phyloP scores from a whole-genome alignment of 495 filamentous ascomycete species.

The Penicillium pulvis region DNA sequence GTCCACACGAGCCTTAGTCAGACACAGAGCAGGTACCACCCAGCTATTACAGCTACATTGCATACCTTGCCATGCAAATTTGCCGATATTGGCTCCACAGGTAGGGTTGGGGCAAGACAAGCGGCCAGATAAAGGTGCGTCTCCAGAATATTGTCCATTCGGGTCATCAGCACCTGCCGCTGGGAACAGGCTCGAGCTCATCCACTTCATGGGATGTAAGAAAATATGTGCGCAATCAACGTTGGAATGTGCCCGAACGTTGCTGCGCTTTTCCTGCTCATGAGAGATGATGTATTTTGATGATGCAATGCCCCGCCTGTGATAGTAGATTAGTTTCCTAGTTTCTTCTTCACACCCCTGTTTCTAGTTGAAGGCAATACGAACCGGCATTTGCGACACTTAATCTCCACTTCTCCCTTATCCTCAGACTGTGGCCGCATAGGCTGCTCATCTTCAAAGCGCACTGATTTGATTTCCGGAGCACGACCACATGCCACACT shows the following conservation, averaged over 20 bases:
- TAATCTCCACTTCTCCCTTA: slow-evolving; percentile 57
- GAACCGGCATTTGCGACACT: slow-evolving; percentile 67
- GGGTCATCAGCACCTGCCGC: slow-evolving; percentile 4
- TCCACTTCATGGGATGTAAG: slow-evolving; percentile 90
- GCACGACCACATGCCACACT: slow-evolving; percentile 71
- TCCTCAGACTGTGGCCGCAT: slow-evolving; percentile 59
- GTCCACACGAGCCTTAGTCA: slow-evolving; percentile 84
- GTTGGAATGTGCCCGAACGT: slow-evolving; percentile 20
- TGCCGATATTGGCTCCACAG: slow-evolving; percentile 64
- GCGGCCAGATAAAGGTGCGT: slow-evolving; percentile 13
- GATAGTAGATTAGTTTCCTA: not conserved
- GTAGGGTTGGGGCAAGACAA: slow-evolving; percentile 8
- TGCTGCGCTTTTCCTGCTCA: slow-evolving; percentile 28
- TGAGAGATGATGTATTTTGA: slow-evolving; percentile 63
- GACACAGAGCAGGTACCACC: slow-evolving; percentile 85
- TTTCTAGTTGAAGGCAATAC: slow-evolving; percentile 61
- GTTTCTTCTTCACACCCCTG: slow-evolving; percentile 27
- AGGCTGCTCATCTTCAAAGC: slow-evolving; percentile 83
- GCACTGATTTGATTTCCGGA: slow-evolving; percentile 70
- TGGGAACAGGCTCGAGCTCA: slow-evolving; percentile 71
- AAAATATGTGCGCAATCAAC: slow-evolving; percentile 78
- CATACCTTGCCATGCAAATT: slow-evolving; percentile 95
- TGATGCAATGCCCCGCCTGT: slow-evolving; percentile 63
- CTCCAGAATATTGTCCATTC: slow-evolving; percentile 5
- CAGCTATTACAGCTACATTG: slow-evolving; percentile 89